Evolutionary conservation across 257 asterid species (phyloP).

Genomic region (Solanum paucissectum): DNA sequence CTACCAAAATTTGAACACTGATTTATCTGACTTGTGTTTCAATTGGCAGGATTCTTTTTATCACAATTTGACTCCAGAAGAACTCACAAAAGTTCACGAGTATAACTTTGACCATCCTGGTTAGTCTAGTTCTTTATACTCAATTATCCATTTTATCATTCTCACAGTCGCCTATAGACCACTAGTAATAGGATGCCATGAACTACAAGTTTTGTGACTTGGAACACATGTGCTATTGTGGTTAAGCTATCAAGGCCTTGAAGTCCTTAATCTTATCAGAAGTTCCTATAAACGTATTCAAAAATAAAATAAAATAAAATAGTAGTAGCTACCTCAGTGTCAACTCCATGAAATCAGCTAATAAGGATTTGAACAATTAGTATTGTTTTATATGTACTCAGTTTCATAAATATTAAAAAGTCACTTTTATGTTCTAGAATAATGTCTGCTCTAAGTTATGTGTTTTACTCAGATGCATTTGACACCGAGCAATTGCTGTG

Average conservation of each 20-base stretch:
- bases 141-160: neutral
- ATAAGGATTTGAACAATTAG: neutral
- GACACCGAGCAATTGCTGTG: slow-evolving; percentile 57
- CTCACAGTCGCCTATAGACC: neutral
- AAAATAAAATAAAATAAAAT: no score
- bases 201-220: neutral
- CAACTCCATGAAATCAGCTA: neutral
- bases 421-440: neutral
- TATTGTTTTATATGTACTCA: neutral
- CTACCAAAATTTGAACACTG: neutral
- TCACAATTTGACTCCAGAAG: slow-evolving; percentile 74
- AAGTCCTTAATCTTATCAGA: neutral
- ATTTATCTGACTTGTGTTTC: neutral
- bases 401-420: neutral
- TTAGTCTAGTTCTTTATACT: slow-evolving; percentile 17
- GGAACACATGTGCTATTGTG: neutral
- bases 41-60: slow-evolving; percentile 86
- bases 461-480: slow-evolving; percentile 62
- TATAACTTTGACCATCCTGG: slow-evolving; percentile 99
- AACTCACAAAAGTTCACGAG: slow-evolving; percentile 79
- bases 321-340: neutral
- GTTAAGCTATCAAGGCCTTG: neutral
- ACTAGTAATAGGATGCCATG: neutral
- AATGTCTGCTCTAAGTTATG: neutral
- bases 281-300: neutral